Base-by-base conservation (phyloP, 1,284 basidiomycete species). In the Papiliotrema flavescens region DNA sequence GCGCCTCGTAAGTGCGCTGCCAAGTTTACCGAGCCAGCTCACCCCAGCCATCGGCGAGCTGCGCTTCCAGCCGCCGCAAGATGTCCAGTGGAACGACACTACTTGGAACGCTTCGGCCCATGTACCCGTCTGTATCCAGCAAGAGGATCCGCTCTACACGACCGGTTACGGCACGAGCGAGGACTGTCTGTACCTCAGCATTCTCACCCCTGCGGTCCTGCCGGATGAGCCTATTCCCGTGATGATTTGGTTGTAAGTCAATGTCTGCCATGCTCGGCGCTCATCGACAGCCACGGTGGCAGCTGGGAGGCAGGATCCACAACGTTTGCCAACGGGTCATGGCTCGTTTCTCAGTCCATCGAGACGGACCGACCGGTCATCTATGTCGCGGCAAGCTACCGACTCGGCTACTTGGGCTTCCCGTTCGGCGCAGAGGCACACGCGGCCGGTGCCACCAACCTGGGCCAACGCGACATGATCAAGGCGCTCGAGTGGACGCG, bases 401-500 rank as follows among this genome's bases (percentile, higher is more conserved):
- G 81, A 23, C 61, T 80, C 6, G 78, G 76, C 20, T 66, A 77
- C 14, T 73, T 78, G 46, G 80, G 81, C n/a, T 81, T 75, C 52
- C 59, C 62, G 61, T 64, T 58, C 47, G 73, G 74, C 19, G 57
- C 59, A 5, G 71, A 71, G 19, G 63, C 69, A 6, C 67, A 64
- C 0, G 63, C 64, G 32, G 66, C 69, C 36, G 59, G 61, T 2
- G 71, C 70, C 1, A 65, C 64, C 20, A 78, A 78, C 51, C 62
- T 74, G 20, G 77, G 76, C 15, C 51, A 77, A 19, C 59, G 63
- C 44, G 80, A 82, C 58, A 77, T 80, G 54, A 66, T 74, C 5
- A 65, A 76, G 19, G 78, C 75, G 1, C 66, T 82, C 5, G 63
- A 79, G 54, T 82, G 80, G 80, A 74, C 82, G 0, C 75, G 78